These are phyloP conservation scores for Pyrus hybrid DNA, from an alignment of 331 rosid genomes.

Conservation along the genomic window DNA sequence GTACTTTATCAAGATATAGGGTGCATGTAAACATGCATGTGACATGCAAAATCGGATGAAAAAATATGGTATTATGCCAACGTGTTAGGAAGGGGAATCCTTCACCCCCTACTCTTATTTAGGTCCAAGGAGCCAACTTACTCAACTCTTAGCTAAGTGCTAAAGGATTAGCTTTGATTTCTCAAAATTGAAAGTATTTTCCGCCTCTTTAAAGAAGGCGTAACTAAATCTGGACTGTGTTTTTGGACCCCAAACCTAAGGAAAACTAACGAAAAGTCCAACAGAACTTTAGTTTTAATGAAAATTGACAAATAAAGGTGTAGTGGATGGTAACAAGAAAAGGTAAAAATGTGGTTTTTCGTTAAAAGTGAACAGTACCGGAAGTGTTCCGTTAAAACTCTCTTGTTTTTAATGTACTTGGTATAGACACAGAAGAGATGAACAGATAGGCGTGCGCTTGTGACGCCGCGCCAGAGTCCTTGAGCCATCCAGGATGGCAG, in stretches of 20 bases:
- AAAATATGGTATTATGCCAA: background rate
- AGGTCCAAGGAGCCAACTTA: background rate
- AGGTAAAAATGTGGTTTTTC: too few relatives aligned
- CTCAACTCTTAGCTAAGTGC: background rate
- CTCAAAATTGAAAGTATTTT: background rate
- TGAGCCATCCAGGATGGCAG: too few relatives aligned
- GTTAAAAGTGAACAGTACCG: too few relatives aligned
- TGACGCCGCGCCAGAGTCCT: background rate
- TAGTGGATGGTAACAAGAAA: too few relatives aligned
- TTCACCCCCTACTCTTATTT: background rate
- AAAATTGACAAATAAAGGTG: too few relatives aligned
- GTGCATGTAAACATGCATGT: background rate
- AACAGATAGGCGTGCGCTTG: too few relatives aligned
- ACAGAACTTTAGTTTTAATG: too few relatives aligned
- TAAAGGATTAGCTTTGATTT: background rate
- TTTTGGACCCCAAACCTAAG: background rate
- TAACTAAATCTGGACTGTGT: background rate
- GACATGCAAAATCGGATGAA: too few relatives aligned
- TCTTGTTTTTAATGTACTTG: background rate
- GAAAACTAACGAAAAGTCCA: too few relatives aligned
- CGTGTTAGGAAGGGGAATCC: background rate
- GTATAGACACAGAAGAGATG: background rate
- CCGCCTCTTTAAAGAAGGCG: background rate
- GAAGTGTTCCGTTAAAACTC: too few relatives aligned
- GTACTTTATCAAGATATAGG: background rate